Percentiles rank a stretch among this genome's conserved stretches.
These are phyloP conservation scores for Aspergillus quadrilineatus DNA, from an alignment of 2,329 filamentous ascomycete genomes.

Conservation along the genomic window DNA sequence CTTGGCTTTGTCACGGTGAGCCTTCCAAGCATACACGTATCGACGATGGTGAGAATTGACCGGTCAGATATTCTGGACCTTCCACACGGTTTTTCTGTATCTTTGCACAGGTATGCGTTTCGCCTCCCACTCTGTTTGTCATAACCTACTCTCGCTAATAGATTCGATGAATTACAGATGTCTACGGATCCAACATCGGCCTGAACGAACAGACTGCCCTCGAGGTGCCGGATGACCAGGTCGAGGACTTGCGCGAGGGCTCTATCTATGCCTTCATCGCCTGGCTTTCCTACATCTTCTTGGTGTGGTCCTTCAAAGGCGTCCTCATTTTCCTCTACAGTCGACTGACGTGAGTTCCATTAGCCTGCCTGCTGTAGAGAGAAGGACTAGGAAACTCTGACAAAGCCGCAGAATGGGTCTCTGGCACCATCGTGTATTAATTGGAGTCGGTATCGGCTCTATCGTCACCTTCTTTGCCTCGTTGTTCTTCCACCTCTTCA, in stretches of 20 bases:
- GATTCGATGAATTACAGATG: background rate
- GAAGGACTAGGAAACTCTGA: background rate
- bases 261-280: constrained; percentile 19
- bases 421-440: constrained; percentile 18
- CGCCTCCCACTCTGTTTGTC: too few relatives aligned
- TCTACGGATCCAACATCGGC: constrained; percentile 18
- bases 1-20: constrained; percentile 1
- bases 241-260: constrained; percentile 3
- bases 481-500: constrained; percentile 17
- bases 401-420: constrained; percentile 16
- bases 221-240: constrained; percentile 14
- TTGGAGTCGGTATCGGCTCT: constrained; percentile 4
- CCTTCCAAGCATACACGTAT: too few relatives aligned
- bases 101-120: constrained; percentile 14
- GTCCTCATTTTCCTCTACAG: constrained; percentile 21
- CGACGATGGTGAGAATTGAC: too few relatives aligned
- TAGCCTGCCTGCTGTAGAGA: background rate
- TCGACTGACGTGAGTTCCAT: constrained; percentile 17
- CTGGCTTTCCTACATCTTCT: constrained; percentile 21
- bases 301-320: constrained; percentile 21
- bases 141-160: background rate
- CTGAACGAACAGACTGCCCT: constrained; percentile 13
- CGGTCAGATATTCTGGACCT: constrained; percentile 19
- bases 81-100: constrained; percentile 18
- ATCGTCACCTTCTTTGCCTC: constrained; percentile 15